Base-by-base conservation (phyloP, 1,139 yeast species). In the Debaryomyces singareniensis region DNA sequence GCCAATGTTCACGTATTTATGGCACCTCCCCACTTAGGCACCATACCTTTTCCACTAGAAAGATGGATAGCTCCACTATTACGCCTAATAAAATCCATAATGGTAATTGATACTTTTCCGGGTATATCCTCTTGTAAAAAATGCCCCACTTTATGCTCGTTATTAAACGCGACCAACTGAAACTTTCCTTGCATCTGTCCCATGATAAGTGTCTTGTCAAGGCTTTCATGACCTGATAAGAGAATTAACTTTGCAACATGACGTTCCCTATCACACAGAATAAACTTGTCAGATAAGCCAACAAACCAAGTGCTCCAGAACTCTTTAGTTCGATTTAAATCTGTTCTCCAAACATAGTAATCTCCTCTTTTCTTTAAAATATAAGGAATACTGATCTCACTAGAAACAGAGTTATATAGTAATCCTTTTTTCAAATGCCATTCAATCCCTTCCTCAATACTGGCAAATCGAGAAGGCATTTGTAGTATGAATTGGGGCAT, bases 171-270 rank as follows among this genome's bases (percentile, higher is more conserved):
- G 11, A 85, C 78, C 28, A 91, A 66, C 53, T 91, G 98, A 52
- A 82, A 91, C 49, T 84, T 86, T 0, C 94, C 93, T 56, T 89
- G 97, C 98, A 91, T 91, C 55, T 93, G 98, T 1, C 96, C 98
- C 34, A 91, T 79, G 51, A 87, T 86, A 25, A 91, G 61, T 27
- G 73, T 72, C 39, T 81, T 86, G 54, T 93, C 98, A 16, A 93
- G 62, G 6, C 85, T 75, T 46, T 91, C 96, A 35, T 89, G 84
- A 3, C 95, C 95, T 0, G 97, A 94, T n/a, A 91, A 57, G 1
- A 91, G 68, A 27, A 91, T 64, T 32, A 91, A 46, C 45, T 86
- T 81, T 1, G 91, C 78, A 1, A 82, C 69, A 23, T 37, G 40
- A 16, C 38, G 37, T 3, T 34, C 26, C 1, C 37, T 36, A 7